Evolutionary conservation across 208 protist species (phyloP), one percentile per base, ranked within the genome.

Genomic region (Strigomonas culicis): DNA sequence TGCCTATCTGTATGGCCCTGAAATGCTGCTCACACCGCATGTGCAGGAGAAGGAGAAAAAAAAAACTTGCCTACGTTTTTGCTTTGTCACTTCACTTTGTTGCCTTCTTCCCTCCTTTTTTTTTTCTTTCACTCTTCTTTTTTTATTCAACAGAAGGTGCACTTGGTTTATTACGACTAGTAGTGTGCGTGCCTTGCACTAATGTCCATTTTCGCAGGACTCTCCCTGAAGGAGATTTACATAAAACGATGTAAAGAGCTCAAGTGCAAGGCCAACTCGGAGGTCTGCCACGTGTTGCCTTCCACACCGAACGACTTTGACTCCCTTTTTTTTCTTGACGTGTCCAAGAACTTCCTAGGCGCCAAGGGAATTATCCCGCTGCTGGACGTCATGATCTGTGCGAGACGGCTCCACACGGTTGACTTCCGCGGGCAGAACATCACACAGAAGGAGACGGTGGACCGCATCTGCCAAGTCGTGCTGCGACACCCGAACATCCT

Each of bases 261-360:
- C 4, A 59, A 74, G 21, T 91, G 84, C 57, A 80, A 82, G 21
- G 70, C 68, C 24, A 96, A 96, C 65, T 89, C 79, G 0, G 64
- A 57, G 0, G 28, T 96, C 24, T 51, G 62, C 28, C 58, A 66
- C 31, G 2, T 73, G 32, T 77, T 96, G 11, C 81, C 84, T 0
- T 71, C 81, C 36, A 79, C 63, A 1, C 88, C 88, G 0, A 84
- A 89, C 49, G 80, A 91, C 24, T 92, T 92, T 51, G 15, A 79
- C 7, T 65, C 62, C 17, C 52, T 90, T 3, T 77, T 57, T 1
- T 49, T 72, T 17, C 68, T 97, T 25, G 92, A 97, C 49, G 44
- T 97, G 4, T 90, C 84, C 1, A 84, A 78, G 22, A 97, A 97
- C 73, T 95, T 93, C 66, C 21, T 97, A 0, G 92, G 89, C 22